Percentiles rank a stretch among this genome's conserved stretches.
These are phyloP conservation scores for Phycomyces blakesleeanus DNA, from an alignment of 192 early-diverging fungal species.

Conservation along the genomic window DNA sequence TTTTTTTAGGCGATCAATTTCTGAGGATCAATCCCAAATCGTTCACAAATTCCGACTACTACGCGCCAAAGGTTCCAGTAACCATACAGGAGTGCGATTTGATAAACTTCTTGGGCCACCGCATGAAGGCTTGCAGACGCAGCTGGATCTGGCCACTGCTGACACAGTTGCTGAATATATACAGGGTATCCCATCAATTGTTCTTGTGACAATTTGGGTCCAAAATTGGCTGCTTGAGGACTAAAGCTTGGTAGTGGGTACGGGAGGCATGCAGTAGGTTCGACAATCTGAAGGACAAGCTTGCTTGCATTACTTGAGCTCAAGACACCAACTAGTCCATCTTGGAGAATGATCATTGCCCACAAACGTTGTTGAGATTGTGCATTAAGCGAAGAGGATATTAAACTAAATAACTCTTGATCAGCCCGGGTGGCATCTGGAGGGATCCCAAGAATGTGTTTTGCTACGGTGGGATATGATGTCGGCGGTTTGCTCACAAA, in stretches of 20 bases:
- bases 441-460: constrained; percentile 15
- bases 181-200: background rate
- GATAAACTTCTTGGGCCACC: constrained; percentile 9
- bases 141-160: constrained; percentile 11
- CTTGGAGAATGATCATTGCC: background rate
- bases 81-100: constrained; percentile 21
- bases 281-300: constrained; percentile 12
- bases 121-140: background rate
- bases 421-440: background rate
- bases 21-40: constrained; percentile 17
- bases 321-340: constrained; percentile 4
- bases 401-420: background rate
- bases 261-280: background rate
- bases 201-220: background rate
- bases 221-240: background rate
- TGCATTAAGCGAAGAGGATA: background rate
- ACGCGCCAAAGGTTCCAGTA: constrained; percentile 25
- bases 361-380: constrained; percentile 2
- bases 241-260: background rate
- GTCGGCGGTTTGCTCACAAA: constrained; percentile 19
- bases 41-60: constrained; percentile 22
- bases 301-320: background rate
- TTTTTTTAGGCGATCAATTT: background rate
- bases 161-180: constrained; percentile 11
- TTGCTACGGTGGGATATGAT: constrained; percentile 14